Evolutionary conservation across 2,329 filamentous ascomycete species (phyloP).

Genomic region (Zalaria obscura): DNA sequence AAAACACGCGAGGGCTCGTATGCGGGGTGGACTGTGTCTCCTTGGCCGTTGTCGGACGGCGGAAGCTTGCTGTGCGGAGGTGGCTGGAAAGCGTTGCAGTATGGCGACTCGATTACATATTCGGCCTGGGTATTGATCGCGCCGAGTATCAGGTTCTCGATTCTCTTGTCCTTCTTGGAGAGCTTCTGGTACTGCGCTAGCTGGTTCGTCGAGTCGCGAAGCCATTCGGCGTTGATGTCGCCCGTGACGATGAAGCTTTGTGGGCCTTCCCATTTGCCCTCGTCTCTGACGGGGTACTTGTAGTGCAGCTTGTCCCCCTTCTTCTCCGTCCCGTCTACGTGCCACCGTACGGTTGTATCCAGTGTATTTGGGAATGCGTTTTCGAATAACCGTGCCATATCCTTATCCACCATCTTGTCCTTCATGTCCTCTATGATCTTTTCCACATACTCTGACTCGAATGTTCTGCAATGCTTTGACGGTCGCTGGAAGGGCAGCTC

Average conservation of each 20-base stretch:
- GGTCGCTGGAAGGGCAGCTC: constrained; percentile 78
- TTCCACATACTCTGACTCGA: constrained; percentile 75
- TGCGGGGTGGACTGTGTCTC: constrained; percentile 69
- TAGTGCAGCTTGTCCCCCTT: constrained; percentile 21
- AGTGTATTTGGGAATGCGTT: constrained; percentile 89
- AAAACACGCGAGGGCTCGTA: constrained; percentile 82
- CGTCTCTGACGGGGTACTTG: constrained; percentile 25
- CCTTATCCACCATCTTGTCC: constrained; percentile 64
- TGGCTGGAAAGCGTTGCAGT: constrained; percentile 97
- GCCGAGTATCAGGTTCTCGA: constrained; percentile 71
- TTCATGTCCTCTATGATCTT: constrained; percentile 75
- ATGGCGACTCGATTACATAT: constrained; percentile 86
- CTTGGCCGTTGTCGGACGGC: constrained; percentile 62
- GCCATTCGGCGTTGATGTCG: constrained; percentile 86
- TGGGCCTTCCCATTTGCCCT: constrained; percentile 62
- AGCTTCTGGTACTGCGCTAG: constrained; percentile 77
- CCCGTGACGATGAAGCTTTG: constrained; percentile 91
- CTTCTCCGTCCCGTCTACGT: constrained; percentile 48
- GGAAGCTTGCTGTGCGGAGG: constrained; percentile 67
- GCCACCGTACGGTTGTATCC: constrained; percentile 81
- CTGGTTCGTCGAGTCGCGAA: constrained; percentile 88
- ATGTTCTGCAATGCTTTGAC: constrained; percentile 68
- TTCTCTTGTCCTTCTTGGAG: constrained; percentile 63
- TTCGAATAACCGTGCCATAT: constrained; percentile 83
- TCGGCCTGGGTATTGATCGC: constrained; percentile 94